Base-by-base conservation (phyloP, 129 eudicot genomes). In the Mikania micrantha region DNA sequence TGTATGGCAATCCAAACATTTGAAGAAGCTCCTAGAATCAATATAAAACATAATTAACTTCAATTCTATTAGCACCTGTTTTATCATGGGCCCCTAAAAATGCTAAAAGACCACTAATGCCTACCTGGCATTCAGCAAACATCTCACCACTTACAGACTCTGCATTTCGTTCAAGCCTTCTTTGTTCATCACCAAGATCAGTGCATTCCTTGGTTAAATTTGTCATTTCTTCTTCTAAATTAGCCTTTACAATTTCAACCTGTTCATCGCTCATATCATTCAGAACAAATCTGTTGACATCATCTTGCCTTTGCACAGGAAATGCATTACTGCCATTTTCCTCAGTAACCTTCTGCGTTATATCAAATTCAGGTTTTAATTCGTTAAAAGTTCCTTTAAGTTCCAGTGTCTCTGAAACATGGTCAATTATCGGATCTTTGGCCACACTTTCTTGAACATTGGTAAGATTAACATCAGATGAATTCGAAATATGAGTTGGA, bases 1-100 rank as follows among this genome's bases (percentile, higher is more conserved):
- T 93, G 73, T 88, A 93, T 70, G 98, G 98, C 71, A 93, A 78
- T 61, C 98, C 98, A 88, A 93, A 93, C 95, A 93, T 93, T 77
- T 93, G 98, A 79, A 93, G 96, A 67, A 93, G 81, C 73, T 93
- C 98, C 98, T 92, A 75, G 0, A 41, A 79, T 74, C 64, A 75
- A 69, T 24, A 49, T 49, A 68, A 9, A 35, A 20, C 19, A 61
- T 3, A 32, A 60, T 34, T 17, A 32, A 32, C n/a, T n/a, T 34
- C 6, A 25, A 2, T 17, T 42, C 63, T 20, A 71, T 34, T 22
- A 16, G 6, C 53, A 4, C 3, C 5, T 25, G 44, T 10, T 49
- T 32, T 38, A 34, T 35, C 34, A 49, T 32, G 19, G 60, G 36
- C 6, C 73, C 53, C 74, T 24, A 41, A 25, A 57, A 32, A 40